Base-by-base conservation (phyloP, 768 basidiomycete species). In the Sporobolomyces roseus region DNA sequence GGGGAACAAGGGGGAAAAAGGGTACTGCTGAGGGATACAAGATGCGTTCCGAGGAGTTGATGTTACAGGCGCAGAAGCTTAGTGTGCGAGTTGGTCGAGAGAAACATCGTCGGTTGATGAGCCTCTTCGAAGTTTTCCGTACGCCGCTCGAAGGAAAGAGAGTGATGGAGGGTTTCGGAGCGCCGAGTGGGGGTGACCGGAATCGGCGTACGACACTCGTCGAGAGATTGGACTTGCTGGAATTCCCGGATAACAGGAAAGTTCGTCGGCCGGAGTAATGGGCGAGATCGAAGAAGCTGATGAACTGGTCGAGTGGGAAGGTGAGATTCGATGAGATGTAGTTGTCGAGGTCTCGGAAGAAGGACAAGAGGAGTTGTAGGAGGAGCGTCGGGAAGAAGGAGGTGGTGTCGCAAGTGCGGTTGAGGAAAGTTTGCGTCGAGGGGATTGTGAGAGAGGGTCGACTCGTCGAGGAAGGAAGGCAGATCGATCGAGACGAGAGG, bases 221-320 rank as follows among this genome's bases (percentile, higher is more conserved):
- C n/a, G 41, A 25, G 25, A 30, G 30, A 55, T 63, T 8, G 30
- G 55, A 32, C 58, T 60, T 29, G 58, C 14, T 5, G 43, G 8
- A 55, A 68, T 52, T 38, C 67, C 68, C 2, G 68, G 63, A 41
- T 70, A 64, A 14, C 17, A 21, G 2, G 59, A 29, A 12, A 48
- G 53, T 27, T 70, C 68, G 59, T 70, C 68, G 16, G 33, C 19
- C 9, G 61, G 70, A 27, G 61, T 66, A n/a, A 63, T 12, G 36
- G 61, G 70, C 2, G 61, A 63, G 21, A 58, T 49, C 25, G 64
- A 66, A 27, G 65, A 65, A 5, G 61, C 38, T 7, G 61, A 66
- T 14, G 65, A 66, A 17, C 41, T 36, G 46, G 23, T 27, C 41
- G 70, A 71, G 21, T 56, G 55, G 12, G 70, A 56, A 17, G 64